phyloP scores from a whole-genome alignment of 1,284 basidiomycete genomes.

The Puccinia coronata region DNA sequence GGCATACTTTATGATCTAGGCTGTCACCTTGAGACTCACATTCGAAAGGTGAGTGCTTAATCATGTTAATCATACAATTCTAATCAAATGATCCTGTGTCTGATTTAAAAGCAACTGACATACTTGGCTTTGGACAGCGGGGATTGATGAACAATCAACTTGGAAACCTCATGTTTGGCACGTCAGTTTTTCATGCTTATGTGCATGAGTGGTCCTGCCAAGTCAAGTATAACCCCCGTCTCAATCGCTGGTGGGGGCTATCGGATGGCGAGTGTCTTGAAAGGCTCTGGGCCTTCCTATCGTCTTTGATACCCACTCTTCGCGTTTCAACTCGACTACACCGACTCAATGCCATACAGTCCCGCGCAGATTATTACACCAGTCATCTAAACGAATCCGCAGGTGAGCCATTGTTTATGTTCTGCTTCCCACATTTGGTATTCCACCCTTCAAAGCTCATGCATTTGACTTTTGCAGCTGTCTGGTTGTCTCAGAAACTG shows the following conservation, averaged over 20 bases:
- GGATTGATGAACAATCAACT: background rate
- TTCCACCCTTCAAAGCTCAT: no score
- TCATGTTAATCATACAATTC: no score
- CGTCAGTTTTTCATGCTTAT: background rate
- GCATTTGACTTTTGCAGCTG: no score
- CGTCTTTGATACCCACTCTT: background rate
- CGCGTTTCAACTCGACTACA: background rate
- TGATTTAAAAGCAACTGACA: no score
- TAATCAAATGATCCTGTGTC: no score
- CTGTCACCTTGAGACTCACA: slow-evolving; percentile 28
- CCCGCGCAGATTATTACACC: background rate
- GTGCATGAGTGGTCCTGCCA: slow-evolving; percentile 27
- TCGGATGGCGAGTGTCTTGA: background rate
- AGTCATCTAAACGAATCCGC: background rate
- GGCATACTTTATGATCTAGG: slow-evolving; percentile 15
- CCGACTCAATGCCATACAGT: background rate
- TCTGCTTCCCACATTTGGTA: no score
- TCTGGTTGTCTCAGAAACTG: background rate
- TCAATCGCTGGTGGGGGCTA: background rate
- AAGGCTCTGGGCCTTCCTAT: background rate
- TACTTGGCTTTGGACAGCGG: no score
- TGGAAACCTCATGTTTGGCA: background rate
- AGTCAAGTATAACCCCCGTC: background rate
- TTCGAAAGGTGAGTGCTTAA: slow-evolving; percentile 11
- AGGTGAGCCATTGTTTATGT: no score